Base-by-base conservation (phyloP, 768 basidiomycete genomes). In the Galerina marginata region DNA sequence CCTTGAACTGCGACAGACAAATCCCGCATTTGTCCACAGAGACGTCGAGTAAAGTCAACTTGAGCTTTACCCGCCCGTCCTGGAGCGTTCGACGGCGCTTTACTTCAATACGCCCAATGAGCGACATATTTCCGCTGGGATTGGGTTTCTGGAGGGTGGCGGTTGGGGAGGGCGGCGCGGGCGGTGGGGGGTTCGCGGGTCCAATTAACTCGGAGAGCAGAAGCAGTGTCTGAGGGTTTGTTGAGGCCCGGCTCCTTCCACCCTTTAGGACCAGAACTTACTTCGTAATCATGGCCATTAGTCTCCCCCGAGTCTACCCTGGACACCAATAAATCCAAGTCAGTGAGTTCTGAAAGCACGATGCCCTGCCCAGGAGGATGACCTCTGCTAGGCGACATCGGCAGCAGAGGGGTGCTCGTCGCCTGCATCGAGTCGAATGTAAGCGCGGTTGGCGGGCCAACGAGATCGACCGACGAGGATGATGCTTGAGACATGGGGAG, bases 21-120 rank as follows among this genome's bases (percentile, higher is more conserved):
- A 92, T 87, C 42, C 86, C 83, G 72, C 92, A 93, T 67, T 84
- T 84, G 62, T 88, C 85, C 37, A 93, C 90, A 1, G 78, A 67
- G 12, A 82, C 76, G 40, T 87, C 91, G 16, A 90, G 74, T 51
- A 92, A 70, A 7, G 80, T 77, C 50, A 92, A 72, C 75, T 91
- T 93, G 46, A 91, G 66, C 76, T 92, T 92, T 55, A 86, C 79
- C 44, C 86, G 86, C 5, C 91, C 90, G 65, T 90, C 83, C 63
- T 77, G 77, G 49, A 83, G 84, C 49, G 80, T 79, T 23, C 91
- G 81, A 54, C 83, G 79, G 20, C 88, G 83, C 71, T 82, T 75
- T 12, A 91, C 76, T 62, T 85, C 83, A 66, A 92, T 77, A 61
- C 67, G 71, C 49, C 79, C 84, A 43, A 76, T 65, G 43, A 80